A percentile compares a stretch with the other conserved stretches of the same genome.
Conservation (phyloP, 352 stramenopile genomes). For the Thalassiosira pacifica region DNA sequence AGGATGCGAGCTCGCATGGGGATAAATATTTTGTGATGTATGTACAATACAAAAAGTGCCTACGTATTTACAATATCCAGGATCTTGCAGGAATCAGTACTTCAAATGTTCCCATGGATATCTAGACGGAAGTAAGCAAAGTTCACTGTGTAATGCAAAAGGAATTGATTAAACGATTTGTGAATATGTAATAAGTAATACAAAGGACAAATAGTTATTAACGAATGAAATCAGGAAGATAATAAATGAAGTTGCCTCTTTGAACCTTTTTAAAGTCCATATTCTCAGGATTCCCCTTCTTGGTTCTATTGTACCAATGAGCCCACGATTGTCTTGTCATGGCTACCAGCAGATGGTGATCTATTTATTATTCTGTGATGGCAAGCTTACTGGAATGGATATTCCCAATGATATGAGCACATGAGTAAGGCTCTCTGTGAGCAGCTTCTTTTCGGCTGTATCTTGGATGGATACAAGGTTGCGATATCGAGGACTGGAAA, state of each 20-base stretch:
- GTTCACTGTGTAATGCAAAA: conserved; percentile 29
- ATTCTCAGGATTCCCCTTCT: conserved; percentile 37
- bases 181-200: too few relatives aligned
- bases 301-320: conserved; percentile 51
- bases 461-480: too few relatives aligned
- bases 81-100: conserved; percentile 57
- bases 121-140: conserved; percentile 67
- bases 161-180: background rate
- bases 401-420: conserved; percentile 3
- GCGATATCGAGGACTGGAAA: too few relatives aligned
- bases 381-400: conserved; percentile 21
- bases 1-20: too few relatives aligned
- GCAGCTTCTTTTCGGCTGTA: too few relatives aligned
- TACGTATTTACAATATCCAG: too few relatives aligned
- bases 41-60: too few relatives aligned
- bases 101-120: conserved; percentile 41
- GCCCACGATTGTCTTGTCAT: conserved; percentile 53
- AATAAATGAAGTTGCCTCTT: conserved; percentile 12
- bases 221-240: background rate
- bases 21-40: too few relatives aligned
- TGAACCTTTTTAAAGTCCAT: conserved; percentile 60
- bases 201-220: background rate
- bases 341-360: background rate
- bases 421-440: too few relatives aligned
- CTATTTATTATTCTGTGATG: conserved; percentile 9